A percentile compares a stretch with the other conserved stretches of the same genome.
These are phyloP conservation scores for Metschnikowia bowlesiae DNA, from an alignment of 805 yeast species.

Conservation along the genomic window DNA sequence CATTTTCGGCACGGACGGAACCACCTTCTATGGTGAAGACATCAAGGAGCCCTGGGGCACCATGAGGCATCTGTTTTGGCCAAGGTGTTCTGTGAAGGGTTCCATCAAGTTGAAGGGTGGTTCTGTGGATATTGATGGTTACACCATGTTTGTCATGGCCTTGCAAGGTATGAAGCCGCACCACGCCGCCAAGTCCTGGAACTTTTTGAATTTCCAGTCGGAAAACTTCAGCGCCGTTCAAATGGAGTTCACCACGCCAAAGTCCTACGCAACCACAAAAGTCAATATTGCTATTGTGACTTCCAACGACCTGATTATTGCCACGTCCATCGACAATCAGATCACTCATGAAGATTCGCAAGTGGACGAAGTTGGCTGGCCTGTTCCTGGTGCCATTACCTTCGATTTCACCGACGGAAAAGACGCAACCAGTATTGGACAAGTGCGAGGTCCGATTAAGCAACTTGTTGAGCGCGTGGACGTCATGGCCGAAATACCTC, in stretches of 20 bases:
- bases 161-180: conserved; percentile 99
- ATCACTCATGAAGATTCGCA: conserved; percentile 48
- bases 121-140: conserved; percentile 40
- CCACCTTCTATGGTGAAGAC: conserved; percentile 83
- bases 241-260: conserved; percentile 96
- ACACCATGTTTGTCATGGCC: conserved; percentile 89
- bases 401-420: conserved; percentile 49
- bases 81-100: conserved; percentile 74
- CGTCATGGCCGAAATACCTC: conserved; percentile 96
- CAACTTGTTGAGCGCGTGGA: conserved; percentile 84
- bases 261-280: conserved; percentile 75
- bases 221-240: conserved; percentile 67
- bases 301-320: conserved; percentile 55
- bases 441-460: conserved; percentile 56
- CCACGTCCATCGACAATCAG: conserved; percentile 62
- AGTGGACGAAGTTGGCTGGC: conserved; percentile 87
- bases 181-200: conserved; percentile 97
- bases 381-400: conserved; percentile 65
- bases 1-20: conserved; percentile 86
- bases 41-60: conserved; percentile 88
- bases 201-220: conserved; percentile 85
- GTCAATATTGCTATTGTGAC: conserved; percentile 78
- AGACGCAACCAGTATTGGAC: conserved; percentile 38
- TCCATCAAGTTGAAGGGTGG: conserved; percentile 44
- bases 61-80: conserved; percentile 97